These are phyloP conservation scores for Rhododendron simsii DNA, from an alignment of 148 eudicot species.

Conservation along the genomic window DNA sequence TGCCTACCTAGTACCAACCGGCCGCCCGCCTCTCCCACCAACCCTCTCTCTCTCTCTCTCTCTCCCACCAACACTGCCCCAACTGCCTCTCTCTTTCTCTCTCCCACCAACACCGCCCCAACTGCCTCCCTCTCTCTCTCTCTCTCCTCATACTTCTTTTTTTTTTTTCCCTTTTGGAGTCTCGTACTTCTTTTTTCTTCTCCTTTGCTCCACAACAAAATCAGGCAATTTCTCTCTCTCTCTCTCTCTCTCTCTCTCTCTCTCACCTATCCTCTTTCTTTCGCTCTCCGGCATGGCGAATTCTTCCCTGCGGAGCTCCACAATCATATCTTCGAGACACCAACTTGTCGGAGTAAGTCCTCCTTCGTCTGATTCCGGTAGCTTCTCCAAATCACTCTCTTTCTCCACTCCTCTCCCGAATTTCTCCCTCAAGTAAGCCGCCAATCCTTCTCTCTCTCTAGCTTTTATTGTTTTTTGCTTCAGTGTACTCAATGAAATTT, in stretches of 20 bases:
- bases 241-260: not conserved
- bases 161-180: no score
- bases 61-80: no score
- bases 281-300: not conserved
- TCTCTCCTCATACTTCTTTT: no score
- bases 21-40: not conserved
- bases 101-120: no score
- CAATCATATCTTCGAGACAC: not conserved
- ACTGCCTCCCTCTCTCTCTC: no score
- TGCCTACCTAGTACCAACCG: not conserved
- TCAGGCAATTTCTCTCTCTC: not conserved
- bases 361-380: not conserved
- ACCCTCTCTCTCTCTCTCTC: not conserved
- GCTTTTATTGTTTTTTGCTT: not conserved
- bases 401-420: constrained; percentile 24
- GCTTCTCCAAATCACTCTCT: constrained; percentile 17
- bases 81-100: no score
- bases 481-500: not conserved
- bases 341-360: not conserved
- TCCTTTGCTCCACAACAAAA: not conserved
- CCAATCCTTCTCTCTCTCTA: not conserved
- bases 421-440: constrained; percentile 25
- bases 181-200: no score
- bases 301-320: not conserved
- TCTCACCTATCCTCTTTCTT: not conserved